These are phyloP conservation scores for Blepharisma undulans DNA, from an alignment of 169 alveolate genomes.

Conservation along the genomic window DNA sequence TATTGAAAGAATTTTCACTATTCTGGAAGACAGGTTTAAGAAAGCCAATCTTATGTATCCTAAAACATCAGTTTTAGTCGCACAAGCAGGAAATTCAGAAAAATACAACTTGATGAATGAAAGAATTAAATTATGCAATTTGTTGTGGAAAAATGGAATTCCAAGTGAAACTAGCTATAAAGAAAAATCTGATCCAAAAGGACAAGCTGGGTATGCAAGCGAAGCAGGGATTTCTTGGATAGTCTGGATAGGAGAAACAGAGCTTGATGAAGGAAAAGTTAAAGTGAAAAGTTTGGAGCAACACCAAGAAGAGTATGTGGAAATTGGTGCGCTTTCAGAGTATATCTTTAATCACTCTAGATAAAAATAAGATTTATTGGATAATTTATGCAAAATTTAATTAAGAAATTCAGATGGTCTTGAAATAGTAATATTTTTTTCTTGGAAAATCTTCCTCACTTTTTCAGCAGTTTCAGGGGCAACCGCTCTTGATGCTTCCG, in stretches of 20 bases:
- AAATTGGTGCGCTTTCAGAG: not conserved
- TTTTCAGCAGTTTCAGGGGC: conserved; percentile 41
- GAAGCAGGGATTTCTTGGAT: conserved; percentile 63
- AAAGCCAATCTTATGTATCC: conserved; percentile 18
- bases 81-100: conserved; percentile 59
- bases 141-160: conserved; percentile 65
- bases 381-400: not conserved
- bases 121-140: conserved; percentile 52
- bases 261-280: conserved; percentile 61
- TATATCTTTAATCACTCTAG: not conserved
- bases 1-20: conserved; percentile 91
- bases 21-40: conserved; percentile 75
- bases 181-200: conserved; percentile 62
- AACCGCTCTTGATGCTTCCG: conserved; percentile 62
- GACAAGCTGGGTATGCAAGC: conserved; percentile 53
- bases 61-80: conserved; percentile 48
- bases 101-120: conserved; percentile 52
- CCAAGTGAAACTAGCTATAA: conserved; percentile 66
- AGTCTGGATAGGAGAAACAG: conserved; percentile 72
- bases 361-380: not conserved
- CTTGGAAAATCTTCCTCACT: conserved; percentile 44
- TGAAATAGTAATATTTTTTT: not conserved
- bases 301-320: not conserved
- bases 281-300: conserved; percentile 48
- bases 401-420: not conserved